Base-by-base conservation (phyloP, 768 basidiomycete genomes). In the Daedaleopsis nitida region DNA sequence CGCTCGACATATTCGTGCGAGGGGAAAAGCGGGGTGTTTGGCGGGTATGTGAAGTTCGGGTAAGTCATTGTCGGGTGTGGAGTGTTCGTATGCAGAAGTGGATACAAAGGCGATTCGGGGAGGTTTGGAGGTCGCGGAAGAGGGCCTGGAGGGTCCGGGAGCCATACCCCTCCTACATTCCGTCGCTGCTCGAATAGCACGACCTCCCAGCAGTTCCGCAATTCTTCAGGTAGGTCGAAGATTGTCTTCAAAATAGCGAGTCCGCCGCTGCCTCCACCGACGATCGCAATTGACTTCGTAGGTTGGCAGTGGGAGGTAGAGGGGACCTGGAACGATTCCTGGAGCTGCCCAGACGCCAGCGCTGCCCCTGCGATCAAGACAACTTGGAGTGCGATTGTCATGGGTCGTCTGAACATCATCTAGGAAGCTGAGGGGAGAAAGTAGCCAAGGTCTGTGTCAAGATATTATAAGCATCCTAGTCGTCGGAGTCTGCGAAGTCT, bases 131-230 rank as follows among this genome's bases (percentile, higher is more conserved):
- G 82, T 19, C 66, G 64, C 1, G 74, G 67, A 19, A 70, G 67
- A 1, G 72, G 65, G 6, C 67, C 62, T 5, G 65, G 59, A 2
- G 70, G 66, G 21, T 80, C 78, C 10, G 73, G 73, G 1, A 80
- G 69, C 86, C 86, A 87, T 53, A 87, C 70, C 13, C 86, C 85
- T n/a, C 83, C 85, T 5, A 86, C 74, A 63, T 75, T 77, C 38
- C 71, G 68, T 35, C 83, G 76, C 68, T 83, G 78, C 65, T 88
- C 86, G 64, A 79, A 85, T 55, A 86, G 67, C 16, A 78, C 78
- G 23, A 87, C 71, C 23, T 82, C 77, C 78, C 83, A 83, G 11
- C 68, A 68, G 21, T 66, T 55, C 19, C 72, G 69, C 6, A 69
- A 58, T 35, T 79, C 73, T 19, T 72, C 70, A 12, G 82, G 81